Evolutionary conservation across 1,139 yeast species (phyloP).

Genomic region (Kluyveromyces sp.): DNA sequence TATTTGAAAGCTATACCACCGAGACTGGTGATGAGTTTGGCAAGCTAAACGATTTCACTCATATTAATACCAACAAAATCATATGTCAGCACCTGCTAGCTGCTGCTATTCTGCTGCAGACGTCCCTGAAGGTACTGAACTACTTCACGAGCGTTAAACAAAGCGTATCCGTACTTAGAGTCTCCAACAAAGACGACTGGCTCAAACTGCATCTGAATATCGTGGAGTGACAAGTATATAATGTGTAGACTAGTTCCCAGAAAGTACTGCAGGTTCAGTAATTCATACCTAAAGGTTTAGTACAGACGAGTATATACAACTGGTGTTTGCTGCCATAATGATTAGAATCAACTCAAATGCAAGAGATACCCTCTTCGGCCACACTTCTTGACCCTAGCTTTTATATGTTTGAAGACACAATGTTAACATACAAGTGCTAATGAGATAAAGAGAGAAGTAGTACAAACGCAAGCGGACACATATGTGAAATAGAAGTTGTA

Average conservation of each 20-base stretch:
- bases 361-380: too few relatives aligned
- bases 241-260: too few relatives aligned
- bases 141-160: conserved; percentile 18
- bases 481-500: too few relatives aligned
- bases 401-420: too few relatives aligned
- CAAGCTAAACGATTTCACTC: conserved; percentile 20
- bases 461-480: too few relatives aligned
- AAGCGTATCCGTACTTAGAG: conserved; percentile 21
- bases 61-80: conserved; percentile 13
- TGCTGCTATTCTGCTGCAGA: conserved; percentile 25
- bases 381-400: too few relatives aligned
- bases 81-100: conserved; percentile 31
- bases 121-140: conserved; percentile 17
- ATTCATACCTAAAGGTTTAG: too few relatives aligned
- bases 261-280: neutral
- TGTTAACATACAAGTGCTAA: too few relatives aligned
- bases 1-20: conserved; percentile 15
- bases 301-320: too few relatives aligned
- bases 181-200: conserved; percentile 31
- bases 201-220: conserved; percentile 30
- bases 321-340: too few relatives aligned
- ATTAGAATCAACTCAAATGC: too few relatives aligned
- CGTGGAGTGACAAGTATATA: conserved; percentile 11
- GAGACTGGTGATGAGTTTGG: conserved; percentile 25
- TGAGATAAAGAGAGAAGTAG: too few relatives aligned